Conservation (phyloP, 148 eudicot genomes). For the Vaccinium darrowii region DNA sequence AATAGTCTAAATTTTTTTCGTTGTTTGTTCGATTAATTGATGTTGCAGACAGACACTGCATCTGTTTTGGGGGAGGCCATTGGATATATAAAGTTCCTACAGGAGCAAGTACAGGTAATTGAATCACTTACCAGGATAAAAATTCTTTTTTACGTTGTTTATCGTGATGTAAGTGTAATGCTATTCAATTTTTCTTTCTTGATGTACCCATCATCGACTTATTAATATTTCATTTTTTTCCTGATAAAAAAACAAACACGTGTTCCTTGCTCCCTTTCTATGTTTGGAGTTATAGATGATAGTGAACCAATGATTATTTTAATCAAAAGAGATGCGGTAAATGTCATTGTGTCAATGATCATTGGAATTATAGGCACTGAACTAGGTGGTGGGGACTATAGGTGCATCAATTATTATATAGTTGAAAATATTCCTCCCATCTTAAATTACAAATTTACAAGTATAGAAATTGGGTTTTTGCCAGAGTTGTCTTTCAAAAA, state of each 20-base stretch:
- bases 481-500: too few relatives aligned
- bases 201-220: too few relatives aligned
- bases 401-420: background rate
- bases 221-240: too few relatives aligned
- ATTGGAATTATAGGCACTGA: background rate
- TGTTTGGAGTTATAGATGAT: too few relatives aligned
- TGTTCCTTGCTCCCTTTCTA: too few relatives aligned
- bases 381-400: background rate
- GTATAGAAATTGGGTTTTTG: too few relatives aligned
- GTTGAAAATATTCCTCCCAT: background rate
- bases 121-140: background rate
- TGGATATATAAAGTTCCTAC: constrained; percentile 27
- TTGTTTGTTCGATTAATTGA: background rate
- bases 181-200: too few relatives aligned
- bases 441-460: too few relatives aligned
- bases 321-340: background rate
- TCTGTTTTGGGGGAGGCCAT: constrained; percentile 34
- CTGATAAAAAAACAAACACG: too few relatives aligned
- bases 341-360: background rate
- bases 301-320: background rate
- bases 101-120: constrained; percentile 34
- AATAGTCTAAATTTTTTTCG: background rate
- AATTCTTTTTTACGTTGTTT: too few relatives aligned
- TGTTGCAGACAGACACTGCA: constrained; percentile 32
- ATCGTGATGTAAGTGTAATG: too few relatives aligned